Evolutionary conservation across 768 basidiomycete genomes (phyloP), one percentile per base, ranked within the genome.

Genomic region (Inosperma sp.): DNA sequence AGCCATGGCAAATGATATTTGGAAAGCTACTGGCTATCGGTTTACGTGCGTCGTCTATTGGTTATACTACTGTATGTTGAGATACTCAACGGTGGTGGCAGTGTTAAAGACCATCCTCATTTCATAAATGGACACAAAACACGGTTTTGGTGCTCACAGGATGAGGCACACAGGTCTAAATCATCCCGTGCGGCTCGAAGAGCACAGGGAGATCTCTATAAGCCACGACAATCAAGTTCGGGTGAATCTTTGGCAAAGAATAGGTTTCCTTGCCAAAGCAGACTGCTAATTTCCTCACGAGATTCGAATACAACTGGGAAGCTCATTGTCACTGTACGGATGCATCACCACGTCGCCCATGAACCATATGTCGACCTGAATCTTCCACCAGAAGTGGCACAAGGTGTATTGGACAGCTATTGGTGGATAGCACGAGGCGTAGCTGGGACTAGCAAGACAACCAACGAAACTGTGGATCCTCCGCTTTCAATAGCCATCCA

Each of bases 91-190:
- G 27, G 42, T 13, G 25, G 41, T 26, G 26, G 29, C 57, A 78
- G 76, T 7, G 72, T 77, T 9, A 77, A 77, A 54, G 77, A 78
- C 57, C 76, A 78, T 51, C 76, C 75, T 13, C 71, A 65, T 10
- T 65, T 72, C 31, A 72, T 71, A 31, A 67, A 68, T 49, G 77
- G 76, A 7, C 72, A 77, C 59, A 79, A 77, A 56, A 78, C 74
- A 17, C 68, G 75, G 26, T 67, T 75, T 14, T 76, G 75, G 74
- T 79, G 76, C 62, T 76, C 75, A 7, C 77, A 77, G 53, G 77
- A 79, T 53, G 68, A 70, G 44, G 69, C 70, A 14, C 72, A 76
- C 51, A 68, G 69, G 47, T 70, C 66, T 6, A 76, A 75, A 57
- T 63, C 68, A 16, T 65, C 65, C 5, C 61, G 66, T 51, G 59